Percentiles rank a stretch among this genome's conserved stretches.
phyloP scores from a whole-genome alignment of 2,329 filamentous ascomycete species.

The Aureobasidium namibiae region DNA sequence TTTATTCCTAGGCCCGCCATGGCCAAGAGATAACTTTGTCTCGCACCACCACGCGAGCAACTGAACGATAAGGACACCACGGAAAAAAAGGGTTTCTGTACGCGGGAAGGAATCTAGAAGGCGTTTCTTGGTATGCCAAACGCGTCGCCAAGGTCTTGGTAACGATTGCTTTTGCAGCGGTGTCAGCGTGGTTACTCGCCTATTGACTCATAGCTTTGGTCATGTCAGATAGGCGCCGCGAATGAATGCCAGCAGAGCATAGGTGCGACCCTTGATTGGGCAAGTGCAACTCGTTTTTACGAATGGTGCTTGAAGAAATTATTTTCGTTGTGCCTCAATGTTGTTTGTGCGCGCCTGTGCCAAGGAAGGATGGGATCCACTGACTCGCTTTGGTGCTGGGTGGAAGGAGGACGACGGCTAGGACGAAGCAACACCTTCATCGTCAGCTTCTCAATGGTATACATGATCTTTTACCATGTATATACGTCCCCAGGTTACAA shows the following conservation, averaged over 20 bases:
- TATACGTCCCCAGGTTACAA: not conserved
- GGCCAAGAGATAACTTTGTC: constrained; percentile 7
- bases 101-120: not conserved
- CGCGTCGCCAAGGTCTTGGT: constrained; percentile 3
- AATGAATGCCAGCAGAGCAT: not conserved
- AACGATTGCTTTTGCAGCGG: not conserved
- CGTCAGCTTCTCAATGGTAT: not conserved
- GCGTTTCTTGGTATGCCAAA: not conserved
- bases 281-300: not conserved
- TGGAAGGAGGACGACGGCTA: not conserved
- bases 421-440: not conserved
- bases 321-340: not conserved
- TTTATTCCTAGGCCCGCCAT: not conserved
- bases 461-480: not conserved
- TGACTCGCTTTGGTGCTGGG: not conserved
- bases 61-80: not conserved
- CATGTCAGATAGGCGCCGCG: constrained; percentile 1
- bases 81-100: not conserved
- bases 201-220: constrained; percentile 4
- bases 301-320: not conserved
- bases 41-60: not conserved
- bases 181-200: not conserved
- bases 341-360: not conserved
- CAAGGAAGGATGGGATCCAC: constrained; percentile 4
- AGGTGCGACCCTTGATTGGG: not conserved